These are phyloP conservation scores for Asterochloris sp. DNA, from an alignment of 139 green algal genomes.

Conservation along the genomic window DNA sequence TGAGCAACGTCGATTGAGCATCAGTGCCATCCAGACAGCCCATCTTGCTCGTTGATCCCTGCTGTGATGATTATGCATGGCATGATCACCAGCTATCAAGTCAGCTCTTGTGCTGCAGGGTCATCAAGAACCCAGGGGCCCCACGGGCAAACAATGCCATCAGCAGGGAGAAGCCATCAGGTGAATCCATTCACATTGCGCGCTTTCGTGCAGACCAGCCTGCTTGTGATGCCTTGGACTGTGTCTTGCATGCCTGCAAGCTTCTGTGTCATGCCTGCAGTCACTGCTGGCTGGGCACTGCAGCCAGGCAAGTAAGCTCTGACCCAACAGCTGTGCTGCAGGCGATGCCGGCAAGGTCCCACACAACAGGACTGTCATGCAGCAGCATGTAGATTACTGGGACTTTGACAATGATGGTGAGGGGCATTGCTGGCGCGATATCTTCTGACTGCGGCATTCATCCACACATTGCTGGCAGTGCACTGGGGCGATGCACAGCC, in stretches of 20 bases:
- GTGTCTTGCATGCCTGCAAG: background rate
- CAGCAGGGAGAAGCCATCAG: background rate
- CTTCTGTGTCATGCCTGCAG: background rate
- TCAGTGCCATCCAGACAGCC: too few relatives aligned
- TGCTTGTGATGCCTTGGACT: background rate
- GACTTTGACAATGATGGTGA: conserved; percentile 30
- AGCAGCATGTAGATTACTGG: conserved; percentile 59
- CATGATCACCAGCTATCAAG: too few relatives aligned
- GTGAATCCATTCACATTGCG: background rate
- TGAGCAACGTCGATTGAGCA: too few relatives aligned
- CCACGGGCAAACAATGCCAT: background rate
- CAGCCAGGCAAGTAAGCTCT: background rate
- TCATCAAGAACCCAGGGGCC: conserved; percentile 8
- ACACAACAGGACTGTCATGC: conserved; percentile 42
- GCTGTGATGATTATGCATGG: too few relatives aligned
- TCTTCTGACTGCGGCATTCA: conserved; percentile 25
- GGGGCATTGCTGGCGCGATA: background rate
- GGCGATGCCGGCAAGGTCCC: conserved; percentile 16
- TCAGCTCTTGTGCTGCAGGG: too few relatives aligned
- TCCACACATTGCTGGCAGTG: too few relatives aligned
- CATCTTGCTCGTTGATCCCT: too few relatives aligned
- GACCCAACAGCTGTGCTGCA: background rate
- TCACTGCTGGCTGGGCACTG: background rate
- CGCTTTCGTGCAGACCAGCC: background rate
- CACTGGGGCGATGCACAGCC: too few relatives aligned